These are phyloP conservation scores for Solanum chmielewskii DNA, from an alignment of 257 asterid genomes.

Conservation along the genomic window DNA sequence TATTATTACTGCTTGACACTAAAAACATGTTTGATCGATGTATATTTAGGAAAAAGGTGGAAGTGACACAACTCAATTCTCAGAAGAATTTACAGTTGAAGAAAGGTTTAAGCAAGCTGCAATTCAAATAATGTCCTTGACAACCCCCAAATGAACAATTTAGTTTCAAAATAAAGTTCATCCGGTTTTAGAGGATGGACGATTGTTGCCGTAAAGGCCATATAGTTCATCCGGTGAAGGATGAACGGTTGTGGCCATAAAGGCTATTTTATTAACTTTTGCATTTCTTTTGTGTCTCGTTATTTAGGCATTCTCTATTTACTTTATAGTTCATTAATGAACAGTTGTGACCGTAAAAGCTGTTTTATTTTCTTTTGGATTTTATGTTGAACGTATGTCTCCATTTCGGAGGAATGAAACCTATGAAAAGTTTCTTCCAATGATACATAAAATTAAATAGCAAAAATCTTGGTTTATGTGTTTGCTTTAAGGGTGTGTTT, in stretches of 20 bases:
- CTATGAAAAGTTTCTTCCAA: neutral
- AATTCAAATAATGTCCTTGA: slow-evolving; percentile 44
- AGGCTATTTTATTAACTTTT: neutral
- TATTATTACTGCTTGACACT: neutral
- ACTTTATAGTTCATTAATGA: neutral
- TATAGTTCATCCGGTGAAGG: neutral
- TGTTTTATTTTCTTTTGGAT: too few species aligned
- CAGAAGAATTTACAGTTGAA: slow-evolving; percentile 36
- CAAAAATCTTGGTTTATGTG: neutral
- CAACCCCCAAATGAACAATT: slow-evolving; percentile 7
- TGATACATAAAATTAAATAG: neutral
- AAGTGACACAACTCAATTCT: slow-evolving; percentile 7
- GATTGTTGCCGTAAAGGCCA: too few species aligned
- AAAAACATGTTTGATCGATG: neutral
- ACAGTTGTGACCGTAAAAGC: too few species aligned
- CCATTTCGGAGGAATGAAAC: neutral
- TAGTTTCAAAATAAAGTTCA: too few species aligned
- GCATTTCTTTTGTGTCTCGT: neutral
- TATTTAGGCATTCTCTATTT: too few species aligned
- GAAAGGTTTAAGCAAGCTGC: slow-evolving; percentile 62
- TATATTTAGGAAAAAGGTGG: slow-evolving; percentile 31
- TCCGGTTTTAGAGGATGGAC: too few species aligned
- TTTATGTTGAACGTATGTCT: neutral
- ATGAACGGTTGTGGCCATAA: neutral
- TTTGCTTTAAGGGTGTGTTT: neutral